Evolutionary conservation across 257 asterid genomes (phyloP), one percentile per base, ranked within the genome.

Genomic region (Rhazya stricta): DNA sequence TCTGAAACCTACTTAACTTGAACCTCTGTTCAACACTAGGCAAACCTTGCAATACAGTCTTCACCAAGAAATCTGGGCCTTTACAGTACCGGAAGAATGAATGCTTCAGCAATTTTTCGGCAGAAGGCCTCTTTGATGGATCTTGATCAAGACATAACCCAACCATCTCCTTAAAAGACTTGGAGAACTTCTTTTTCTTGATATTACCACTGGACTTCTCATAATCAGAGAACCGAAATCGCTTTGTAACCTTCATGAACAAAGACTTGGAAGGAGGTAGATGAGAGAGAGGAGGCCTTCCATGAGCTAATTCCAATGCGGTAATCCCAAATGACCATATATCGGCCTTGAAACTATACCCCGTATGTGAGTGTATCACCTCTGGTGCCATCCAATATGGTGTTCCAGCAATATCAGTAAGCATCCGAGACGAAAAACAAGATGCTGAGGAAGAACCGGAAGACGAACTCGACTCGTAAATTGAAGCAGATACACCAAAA

Each of bases 351-450:
- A 81, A 87, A 72, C 97, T 82, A 13, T 93, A 93, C 48, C 95
- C 97, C 0, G 85, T 87, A 75, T 86, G 95, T 0, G 97, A 92
- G 58, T 86, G 93, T 62, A 91, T 88, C 76, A 93, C 96, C 79
- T 93, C 97, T 0, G 97, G 96, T 1, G 96, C 97, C 98, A 93
- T 93, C 96, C 95, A 91, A 34, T 89, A 93, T 0, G 98, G 98
- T 1, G 96, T 93, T 30, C 97, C 97, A 0, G 94, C 86, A 4
- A 92, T 71, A 61, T 89, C 96, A 0, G 91, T 91, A 30, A 88
- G 79, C 91, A 85, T 81, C 61, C 81, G 68, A 29, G 85, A 81
- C 3, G 86, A 75, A 4, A 90, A 83, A 21, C 83, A 80, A 9
- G 85, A 84, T 2, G 84, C 39, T 23, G 65, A 5, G 0, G 30